Evolutionary conservation across 2,329 filamentous ascomycete species (phyloP).

Genomic region (Colletotrichum cordylinicola): DNA sequence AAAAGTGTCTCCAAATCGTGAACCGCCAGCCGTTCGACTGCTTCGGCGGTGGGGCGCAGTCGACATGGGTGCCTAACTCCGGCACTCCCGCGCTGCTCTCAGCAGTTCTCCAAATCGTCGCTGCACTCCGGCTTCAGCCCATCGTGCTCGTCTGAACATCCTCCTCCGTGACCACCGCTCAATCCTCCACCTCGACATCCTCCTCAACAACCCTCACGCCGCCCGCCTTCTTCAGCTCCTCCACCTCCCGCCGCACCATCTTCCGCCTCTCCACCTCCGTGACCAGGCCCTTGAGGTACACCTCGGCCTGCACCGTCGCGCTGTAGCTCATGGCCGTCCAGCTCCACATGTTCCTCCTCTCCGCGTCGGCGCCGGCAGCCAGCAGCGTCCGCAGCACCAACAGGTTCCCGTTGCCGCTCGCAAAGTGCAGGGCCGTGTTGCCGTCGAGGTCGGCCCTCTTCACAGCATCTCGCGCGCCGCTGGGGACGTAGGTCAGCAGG

Average conservation of each 20-base stretch:
- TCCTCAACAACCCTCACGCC: slow-evolving; percentile 50
- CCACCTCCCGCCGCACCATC: slow-evolving; percentile 40
- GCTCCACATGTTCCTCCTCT: slow-evolving; percentile 74
- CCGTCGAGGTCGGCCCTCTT: slow-evolving; percentile 70
- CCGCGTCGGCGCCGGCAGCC: slow-evolving; percentile 77
- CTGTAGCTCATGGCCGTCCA: slow-evolving; percentile 88
- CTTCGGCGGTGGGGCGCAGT: neutral
- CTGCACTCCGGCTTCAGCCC: neutral
- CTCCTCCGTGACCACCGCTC: slow-evolving; percentile 7
- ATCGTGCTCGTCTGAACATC: neutral
- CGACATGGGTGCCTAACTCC: neutral
- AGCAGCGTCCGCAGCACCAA: slow-evolving; percentile 79
- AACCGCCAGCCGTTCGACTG: neutral
- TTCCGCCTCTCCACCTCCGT: slow-evolving; percentile 72
- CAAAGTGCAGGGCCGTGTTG: slow-evolving; percentile 90
- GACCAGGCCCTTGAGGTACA: slow-evolving; percentile 81
- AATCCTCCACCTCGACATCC: slow-evolving; percentile 33
- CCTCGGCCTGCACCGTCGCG: slow-evolving; percentile 81
- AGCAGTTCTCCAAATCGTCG: neutral
- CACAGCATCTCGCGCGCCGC: slow-evolving; percentile 59
- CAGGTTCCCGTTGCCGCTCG: slow-evolving; percentile 80
- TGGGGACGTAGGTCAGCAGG: slow-evolving; percentile 64
- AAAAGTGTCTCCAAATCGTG: neutral
- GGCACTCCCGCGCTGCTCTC: neutral
- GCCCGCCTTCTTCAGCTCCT: slow-evolving; percentile 43